phyloP scores from a whole-genome alignment of 208 protist genomes.

The Naegleria lovaniensis region DNA sequence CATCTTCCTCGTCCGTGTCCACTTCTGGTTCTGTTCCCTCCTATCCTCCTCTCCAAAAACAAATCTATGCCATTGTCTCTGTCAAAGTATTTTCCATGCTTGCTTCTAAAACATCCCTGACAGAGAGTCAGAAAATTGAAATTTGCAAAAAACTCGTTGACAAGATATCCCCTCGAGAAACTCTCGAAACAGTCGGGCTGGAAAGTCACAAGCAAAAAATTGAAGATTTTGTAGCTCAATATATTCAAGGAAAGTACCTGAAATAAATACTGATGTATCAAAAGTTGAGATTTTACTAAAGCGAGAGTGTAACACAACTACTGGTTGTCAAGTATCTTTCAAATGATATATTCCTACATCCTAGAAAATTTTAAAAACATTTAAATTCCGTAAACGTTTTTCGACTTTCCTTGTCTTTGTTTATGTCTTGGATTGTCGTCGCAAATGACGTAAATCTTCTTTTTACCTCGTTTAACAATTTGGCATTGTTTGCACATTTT shows the following conservation, averaged over 20 bases:
- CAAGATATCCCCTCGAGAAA: background rate
- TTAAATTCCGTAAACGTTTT: constrained; percentile 8
- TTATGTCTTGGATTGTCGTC: constrained; percentile 1
- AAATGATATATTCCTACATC: background rate
- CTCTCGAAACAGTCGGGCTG: background rate
- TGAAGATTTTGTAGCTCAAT: background rate
- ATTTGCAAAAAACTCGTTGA: background rate
- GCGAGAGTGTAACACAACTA: no score
- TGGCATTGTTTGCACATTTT: constrained; percentile 9
- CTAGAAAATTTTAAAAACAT: background rate
- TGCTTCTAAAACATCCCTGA: background rate
- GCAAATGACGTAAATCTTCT: constrained; percentile 1
- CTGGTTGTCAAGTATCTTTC: no score
- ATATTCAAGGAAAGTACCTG: background rate
- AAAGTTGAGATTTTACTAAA: background rate
- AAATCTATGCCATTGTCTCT: background rate
- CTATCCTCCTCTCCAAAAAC: background rate
- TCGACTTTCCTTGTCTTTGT: constrained; percentile 9
- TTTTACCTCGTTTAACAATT: background rate
- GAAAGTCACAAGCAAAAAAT: background rate
- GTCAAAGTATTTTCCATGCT: background rate
- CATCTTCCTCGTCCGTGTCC: no score
- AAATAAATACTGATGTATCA: background rate
- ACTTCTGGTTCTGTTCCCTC: no score
- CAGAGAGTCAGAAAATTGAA: background rate